phyloP scores from a whole-genome alignment of 805 yeast species.

The Zygotorulaspora florentina region DNA sequence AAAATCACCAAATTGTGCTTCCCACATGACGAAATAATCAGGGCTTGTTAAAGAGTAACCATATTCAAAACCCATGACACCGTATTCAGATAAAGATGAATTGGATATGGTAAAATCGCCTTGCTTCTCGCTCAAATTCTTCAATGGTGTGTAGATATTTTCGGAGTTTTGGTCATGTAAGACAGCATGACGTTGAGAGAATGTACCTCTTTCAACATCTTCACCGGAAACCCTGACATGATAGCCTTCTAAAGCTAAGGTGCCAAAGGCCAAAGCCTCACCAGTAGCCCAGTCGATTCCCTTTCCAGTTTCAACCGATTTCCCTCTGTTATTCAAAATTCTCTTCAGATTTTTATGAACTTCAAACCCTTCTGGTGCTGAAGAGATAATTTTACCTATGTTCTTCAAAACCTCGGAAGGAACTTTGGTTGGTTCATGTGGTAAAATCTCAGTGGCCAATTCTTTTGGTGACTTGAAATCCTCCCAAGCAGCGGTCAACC shows the following conservation, averaged over 20 bases:
- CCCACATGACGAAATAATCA: conserved; percentile 97
- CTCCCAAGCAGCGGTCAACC: conserved; percentile 99
- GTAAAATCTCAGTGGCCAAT: conserved; percentile 90
- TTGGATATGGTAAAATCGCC: conserved; percentile 84
- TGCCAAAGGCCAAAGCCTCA: conserved; percentile 97
- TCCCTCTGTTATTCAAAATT: conserved; percentile 81
- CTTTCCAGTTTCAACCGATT: conserved; percentile 81
- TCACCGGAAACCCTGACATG: conserved; percentile 98
- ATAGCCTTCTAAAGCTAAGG: conserved; percentile 86
- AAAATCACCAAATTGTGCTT: conserved; percentile 99
- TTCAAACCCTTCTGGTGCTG: conserved; percentile 83
- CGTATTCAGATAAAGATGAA: conserved; percentile 96
- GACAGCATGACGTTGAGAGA: conserved; percentile 98
- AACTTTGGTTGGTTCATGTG: conserved; percentile 94
- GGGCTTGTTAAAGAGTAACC: conserved; percentile 98
- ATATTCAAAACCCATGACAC: conserved; percentile 98
- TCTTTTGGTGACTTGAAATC: conserved; percentile 97
- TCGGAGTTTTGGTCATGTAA: conserved; percentile 93
- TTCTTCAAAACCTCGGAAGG: conserved; percentile 64
- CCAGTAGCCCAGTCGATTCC: conserved; percentile 99
- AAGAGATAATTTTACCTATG: conserved; percentile 73
- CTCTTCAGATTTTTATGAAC: conserved; percentile 95
- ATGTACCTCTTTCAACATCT: conserved; percentile 99
- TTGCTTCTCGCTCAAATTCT: conserved; percentile 72
- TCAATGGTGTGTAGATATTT: conserved; percentile 77